Percentiles rank a stretch among this genome's conserved stretches.
These are phyloP conservation scores for Klebsormidium nitens DNA, from an alignment of 139 green algal species.

Conservation along the genomic window DNA sequence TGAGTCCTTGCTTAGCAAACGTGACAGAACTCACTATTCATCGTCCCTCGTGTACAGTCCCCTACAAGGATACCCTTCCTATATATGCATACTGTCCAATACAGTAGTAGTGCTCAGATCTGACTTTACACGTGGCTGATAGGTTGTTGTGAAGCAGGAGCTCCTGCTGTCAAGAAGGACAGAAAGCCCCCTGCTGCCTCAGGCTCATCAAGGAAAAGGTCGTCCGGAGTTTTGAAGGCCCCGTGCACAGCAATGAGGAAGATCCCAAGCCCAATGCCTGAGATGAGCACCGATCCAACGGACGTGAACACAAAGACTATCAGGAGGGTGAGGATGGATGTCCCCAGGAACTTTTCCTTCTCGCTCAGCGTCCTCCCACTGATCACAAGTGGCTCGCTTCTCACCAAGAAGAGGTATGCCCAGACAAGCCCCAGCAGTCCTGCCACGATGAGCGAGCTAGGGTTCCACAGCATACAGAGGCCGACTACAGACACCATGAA, in stretches of 20 bases:
- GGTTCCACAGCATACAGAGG: constrained; percentile 64
- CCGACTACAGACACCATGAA: constrained; percentile 56
- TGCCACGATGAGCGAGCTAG: constrained; percentile 71
- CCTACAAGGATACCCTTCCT: no score
- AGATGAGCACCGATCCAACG: constrained; percentile 81
- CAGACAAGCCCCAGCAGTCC: constrained; percentile 60
- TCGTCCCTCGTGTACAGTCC: no score
- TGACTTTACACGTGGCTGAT: no score
- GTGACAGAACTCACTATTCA: no score
- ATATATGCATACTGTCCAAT: no score
- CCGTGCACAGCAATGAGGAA: constrained; percentile 63
- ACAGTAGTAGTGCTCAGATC: no score
- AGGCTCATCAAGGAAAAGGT: constrained; percentile 78
- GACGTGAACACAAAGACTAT: constrained; percentile 86
- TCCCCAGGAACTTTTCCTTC: constrained; percentile 75
- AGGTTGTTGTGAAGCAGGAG: no score
- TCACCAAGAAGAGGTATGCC: constrained; percentile 82
- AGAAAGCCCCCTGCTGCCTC: constrained; percentile 33
- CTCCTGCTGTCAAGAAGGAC: constrained; percentile 44
- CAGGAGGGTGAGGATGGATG: constrained; percentile 49
- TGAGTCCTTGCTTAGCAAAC: no score
- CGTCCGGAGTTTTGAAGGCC: constrained; percentile 66
- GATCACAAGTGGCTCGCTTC: constrained; percentile 63
- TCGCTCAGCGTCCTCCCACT: constrained; percentile 56
- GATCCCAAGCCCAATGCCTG: constrained; percentile 38